These are phyloP conservation scores for Mucor plumbeus DNA, from an alignment of 371 early-diverging fungal species.

Conservation along the genomic window DNA sequence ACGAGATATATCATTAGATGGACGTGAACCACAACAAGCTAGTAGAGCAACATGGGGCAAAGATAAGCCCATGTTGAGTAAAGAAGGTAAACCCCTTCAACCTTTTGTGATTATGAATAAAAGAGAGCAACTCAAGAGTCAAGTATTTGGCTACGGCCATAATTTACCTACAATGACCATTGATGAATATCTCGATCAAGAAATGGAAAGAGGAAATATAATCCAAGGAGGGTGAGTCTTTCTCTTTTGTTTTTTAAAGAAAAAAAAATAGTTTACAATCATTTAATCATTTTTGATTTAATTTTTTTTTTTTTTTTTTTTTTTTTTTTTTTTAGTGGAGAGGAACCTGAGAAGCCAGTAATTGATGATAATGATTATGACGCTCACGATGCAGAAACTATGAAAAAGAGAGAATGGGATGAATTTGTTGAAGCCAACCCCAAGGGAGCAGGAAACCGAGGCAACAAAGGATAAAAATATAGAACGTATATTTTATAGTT, in stretches of 20 bases:
- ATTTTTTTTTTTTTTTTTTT: no score
- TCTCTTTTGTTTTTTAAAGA: neutral
- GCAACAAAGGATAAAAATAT: constrained; percentile 48
- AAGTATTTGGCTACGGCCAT: constrained; percentile 89
- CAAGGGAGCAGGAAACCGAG: constrained; percentile 81
- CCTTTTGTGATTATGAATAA: constrained; percentile 91
- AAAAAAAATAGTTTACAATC: no score
- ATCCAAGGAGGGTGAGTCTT: constrained; percentile 79
- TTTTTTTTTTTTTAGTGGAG: constrained; percentile 46
- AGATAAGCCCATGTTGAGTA: constrained; percentile 60
- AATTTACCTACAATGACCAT: constrained; percentile 96
- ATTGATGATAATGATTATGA: constrained; percentile 83
- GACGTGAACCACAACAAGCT: constrained; percentile 25
- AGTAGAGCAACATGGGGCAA: constrained; percentile 40
- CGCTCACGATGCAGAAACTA: constrained; percentile 81
- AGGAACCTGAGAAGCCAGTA: constrained; percentile 66
- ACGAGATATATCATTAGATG: constrained; percentile 25
- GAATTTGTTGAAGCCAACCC: constrained; percentile 94
- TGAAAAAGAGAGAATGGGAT: constrained; percentile 89
- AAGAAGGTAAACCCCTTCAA: constrained; percentile 74
- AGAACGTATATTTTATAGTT: neutral
- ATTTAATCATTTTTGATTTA: no score
- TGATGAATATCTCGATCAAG: constrained; percentile 91
- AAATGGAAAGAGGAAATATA: constrained; percentile 87
- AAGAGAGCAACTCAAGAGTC: constrained; percentile 72